Evolutionary conservation across 345 rosid genomes (phyloP), one percentile per base, ranked within the genome.

Genomic region (Aurinia saxatilis): DNA sequence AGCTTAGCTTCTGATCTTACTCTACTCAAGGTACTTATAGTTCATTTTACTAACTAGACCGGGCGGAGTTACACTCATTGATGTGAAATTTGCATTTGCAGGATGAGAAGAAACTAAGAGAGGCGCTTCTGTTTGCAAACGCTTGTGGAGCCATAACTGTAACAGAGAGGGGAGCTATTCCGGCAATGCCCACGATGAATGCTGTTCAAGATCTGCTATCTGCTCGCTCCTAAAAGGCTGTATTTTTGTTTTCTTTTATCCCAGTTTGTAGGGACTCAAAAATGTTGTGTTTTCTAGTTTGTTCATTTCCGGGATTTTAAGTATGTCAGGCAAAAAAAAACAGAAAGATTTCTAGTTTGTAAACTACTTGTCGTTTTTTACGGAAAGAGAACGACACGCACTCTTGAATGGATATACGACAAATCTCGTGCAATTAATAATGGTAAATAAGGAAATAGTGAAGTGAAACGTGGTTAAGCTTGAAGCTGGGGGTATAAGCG

Each of bases 101-200:
- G 97, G 90, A 95, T 16, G 98, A 95, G 81, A 71, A 76, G 69
- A 80, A 71, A 66, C 71, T 95, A 63, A 77, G 89, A 59, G 82
- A 86, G 52, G 93, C 93, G 10, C 87, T 95, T 47, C 49, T 63
- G 0, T 95, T 90, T 9, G 96, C 93, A 10, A 95, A 95, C 51
- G 96, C 80, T 29, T 90, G 97, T 35, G 99, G 95, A 6, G 96
- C 96, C 12, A 73, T 79, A 49, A 83, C 97, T 0, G 99, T 88
- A 30, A 95, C 85, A 30, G 85, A 81, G 77, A 82, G 93, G 73
- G 99, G 99, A 44, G 99, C 99, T 0, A 95, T 95, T 73, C 99
- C 99, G 9, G 87, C 95, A 0, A 71, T 95, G 50, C 99, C 99
- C 12, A 78, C 93, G 15, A 86, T 71, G 76, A 57, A 78, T 54